phyloP scores from a whole-genome alignment of 1,139 yeast genomes.

The Yamadazyma dendronema region DNA sequence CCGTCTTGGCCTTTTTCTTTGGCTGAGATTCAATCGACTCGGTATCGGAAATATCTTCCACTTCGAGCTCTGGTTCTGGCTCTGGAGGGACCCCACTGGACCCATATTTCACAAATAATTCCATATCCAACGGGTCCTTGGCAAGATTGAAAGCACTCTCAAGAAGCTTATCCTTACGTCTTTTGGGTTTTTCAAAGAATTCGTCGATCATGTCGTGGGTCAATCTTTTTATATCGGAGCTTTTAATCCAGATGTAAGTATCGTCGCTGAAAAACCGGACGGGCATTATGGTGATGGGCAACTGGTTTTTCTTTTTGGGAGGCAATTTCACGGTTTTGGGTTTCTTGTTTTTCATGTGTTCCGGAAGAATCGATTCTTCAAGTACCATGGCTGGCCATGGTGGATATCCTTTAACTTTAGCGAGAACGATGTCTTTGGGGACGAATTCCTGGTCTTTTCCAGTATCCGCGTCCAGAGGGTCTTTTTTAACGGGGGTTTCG shows the following conservation, averaged over 20 bases:
- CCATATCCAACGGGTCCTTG: conserved; percentile 44
- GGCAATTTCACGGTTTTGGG: conserved; percentile 37
- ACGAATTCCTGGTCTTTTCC: background rate
- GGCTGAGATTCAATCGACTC: too few species aligned
- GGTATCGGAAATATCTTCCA: conserved; percentile 2
- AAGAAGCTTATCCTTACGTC: conserved; percentile 36
- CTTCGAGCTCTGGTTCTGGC: conserved; percentile 17
- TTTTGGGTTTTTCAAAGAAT: conserved; percentile 24
- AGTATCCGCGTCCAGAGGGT: background rate
- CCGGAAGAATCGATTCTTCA: conserved; percentile 57
- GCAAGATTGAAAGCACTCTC: conserved; percentile 42
- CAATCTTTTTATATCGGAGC: conserved; percentile 39
- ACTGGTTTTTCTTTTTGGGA: conserved; percentile 18
- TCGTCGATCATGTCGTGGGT: conserved; percentile 25
- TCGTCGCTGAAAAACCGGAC: conserved; percentile 67
- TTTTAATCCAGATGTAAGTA: conserved; percentile 61
- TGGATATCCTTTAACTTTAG: conserved; percentile 75
- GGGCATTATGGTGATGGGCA: conserved; percentile 29
- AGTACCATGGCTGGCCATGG: conserved; percentile 82
- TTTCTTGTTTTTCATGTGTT: conserved; percentile 43
- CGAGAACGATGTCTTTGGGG: conserved; percentile 52
- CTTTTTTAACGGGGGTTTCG: background rate
- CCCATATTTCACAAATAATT: conserved; percentile 41
- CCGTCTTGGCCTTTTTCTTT: conserved; percentile 11
- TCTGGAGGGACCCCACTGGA: conserved; percentile 32